Conservation (phyloP, 2,329 filamentous ascomycete genomes). For the Diplodia mutila region DNA sequence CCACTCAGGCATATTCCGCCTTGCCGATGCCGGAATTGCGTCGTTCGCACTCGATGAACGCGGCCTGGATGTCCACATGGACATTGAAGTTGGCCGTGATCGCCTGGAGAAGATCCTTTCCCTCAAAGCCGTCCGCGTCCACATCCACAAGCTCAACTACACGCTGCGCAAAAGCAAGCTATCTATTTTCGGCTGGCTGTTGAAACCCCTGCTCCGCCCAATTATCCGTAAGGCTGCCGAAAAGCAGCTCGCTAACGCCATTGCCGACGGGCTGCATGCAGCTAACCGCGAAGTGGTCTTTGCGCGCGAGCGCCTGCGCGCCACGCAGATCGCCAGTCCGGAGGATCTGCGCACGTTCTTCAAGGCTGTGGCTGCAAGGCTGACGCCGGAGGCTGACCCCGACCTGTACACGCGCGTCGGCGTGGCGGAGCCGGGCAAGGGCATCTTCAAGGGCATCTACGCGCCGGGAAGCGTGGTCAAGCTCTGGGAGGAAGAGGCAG, state of each 20-base stretch:
- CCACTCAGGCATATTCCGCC: conserved; percentile 73
- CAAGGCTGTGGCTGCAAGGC: conserved; percentile 75
- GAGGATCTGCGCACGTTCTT: conserved; percentile 80
- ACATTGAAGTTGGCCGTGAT: conserved; percentile 80
- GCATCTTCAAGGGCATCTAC: conserved; percentile 81
- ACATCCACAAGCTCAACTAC: conserved; percentile 87
- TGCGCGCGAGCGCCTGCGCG: conserved; percentile 82
- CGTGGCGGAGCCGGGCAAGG: conserved; percentile 62
- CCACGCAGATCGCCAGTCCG: conserved; percentile 80
- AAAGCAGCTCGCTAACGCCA: conserved; percentile 71
- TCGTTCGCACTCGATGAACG: conserved; percentile 84
- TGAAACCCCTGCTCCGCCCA: conserved; percentile 82
- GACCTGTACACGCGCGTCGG: conserved; percentile 77
- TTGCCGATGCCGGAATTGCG: conserved; percentile 82
- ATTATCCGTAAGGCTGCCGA: conserved; percentile 80
- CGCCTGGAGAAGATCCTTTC: conserved; percentile 79
- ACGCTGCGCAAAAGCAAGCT: conserved; percentile 74
- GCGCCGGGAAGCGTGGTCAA: conserved; percentile 87
- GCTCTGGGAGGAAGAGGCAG: conserved; percentile 83
- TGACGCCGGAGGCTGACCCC: conserved; percentile 73
- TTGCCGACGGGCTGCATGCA: conserved; percentile 70
- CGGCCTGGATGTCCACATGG: conserved; percentile 83
- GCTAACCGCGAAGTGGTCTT: conserved; percentile 86
- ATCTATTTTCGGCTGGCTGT: conserved; percentile 75
- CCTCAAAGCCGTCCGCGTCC: conserved; percentile 74